Percentiles rank a stretch among this genome's conserved stretches.
Evolutionary conservation across 2,329 filamentous ascomycete species (phyloP).

Genomic region (Tolypocladium ophioglossoides): DNA sequence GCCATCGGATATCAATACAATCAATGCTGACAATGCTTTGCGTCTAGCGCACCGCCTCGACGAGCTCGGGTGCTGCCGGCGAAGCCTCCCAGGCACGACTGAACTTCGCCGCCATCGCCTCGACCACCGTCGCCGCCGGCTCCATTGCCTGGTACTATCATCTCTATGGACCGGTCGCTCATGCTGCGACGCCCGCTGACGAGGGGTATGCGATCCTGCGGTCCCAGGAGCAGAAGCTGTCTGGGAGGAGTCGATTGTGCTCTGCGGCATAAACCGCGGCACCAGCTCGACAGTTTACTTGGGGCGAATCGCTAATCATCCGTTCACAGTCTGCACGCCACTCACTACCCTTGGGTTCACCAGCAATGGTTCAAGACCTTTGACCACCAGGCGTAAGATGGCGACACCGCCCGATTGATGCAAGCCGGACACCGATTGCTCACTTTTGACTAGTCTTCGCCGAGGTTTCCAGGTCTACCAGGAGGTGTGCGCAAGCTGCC

Average conservation of each 20-base stretch:
- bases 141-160: slow-evolving; percentile 97
- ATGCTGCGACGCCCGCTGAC: slow-evolving; percentile 87
- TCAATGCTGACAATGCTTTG: slow-evolving; percentile 26
- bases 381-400: slow-evolving; percentile 85
- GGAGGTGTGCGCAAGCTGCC: slow-evolving; percentile 95
- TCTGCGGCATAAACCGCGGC: slow-evolving; percentile 24
- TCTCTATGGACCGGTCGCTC: slow-evolving; percentile 78
- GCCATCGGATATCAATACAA: slow-evolving; percentile 8
- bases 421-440: background rate
- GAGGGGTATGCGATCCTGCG: slow-evolving; percentile 71
- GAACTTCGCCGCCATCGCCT: slow-evolving; percentile 77
- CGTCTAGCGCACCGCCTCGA: slow-evolving; percentile 55
- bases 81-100: slow-evolving; percentile 65
- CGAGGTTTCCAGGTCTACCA: slow-evolving; percentile 99
- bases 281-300: slow-evolving; percentile 6
- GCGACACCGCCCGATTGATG: background rate
- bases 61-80: slow-evolving; percentile 61
- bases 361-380: slow-evolving; percentile 87
- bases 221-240: background rate
- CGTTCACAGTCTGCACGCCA: slow-evolving; percentile 67
- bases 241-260: background rate
- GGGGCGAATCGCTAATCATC: slow-evolving; percentile 15
- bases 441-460: slow-evolving; percentile 58
- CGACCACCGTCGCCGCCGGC: slow-evolving; percentile 76
- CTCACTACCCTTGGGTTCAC: slow-evolving; percentile 94